A percentile compares a stretch with the other conserved stretches of the same genome.
These are phyloP conservation scores for Daldinia eschscholtzii DNA, from an alignment of 2,329 filamentous ascomycete species.

Conservation along the genomic window DNA sequence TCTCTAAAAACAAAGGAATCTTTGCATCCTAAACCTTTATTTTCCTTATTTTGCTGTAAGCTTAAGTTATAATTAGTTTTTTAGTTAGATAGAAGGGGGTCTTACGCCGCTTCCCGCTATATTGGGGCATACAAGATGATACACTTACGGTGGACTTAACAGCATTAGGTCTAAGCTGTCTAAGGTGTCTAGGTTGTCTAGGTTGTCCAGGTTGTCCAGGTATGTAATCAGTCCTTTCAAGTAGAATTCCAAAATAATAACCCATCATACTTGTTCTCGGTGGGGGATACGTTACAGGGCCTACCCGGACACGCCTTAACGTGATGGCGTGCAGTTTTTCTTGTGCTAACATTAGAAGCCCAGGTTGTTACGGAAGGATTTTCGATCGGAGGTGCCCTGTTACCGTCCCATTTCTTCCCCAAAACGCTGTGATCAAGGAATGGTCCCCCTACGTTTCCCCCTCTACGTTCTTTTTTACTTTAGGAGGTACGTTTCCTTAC, in stretches of 20 bases:
- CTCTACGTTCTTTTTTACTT: not conserved
- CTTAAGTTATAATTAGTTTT: conserved; percentile 39
- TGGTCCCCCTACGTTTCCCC: conserved; percentile 13
- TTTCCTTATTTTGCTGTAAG: conserved; percentile 9
- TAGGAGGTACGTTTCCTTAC: not conserved
- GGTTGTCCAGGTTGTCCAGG: no score
- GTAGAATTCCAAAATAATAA: conserved; percentile 10
- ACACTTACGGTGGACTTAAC: conserved; percentile 21
- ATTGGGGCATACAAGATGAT: conserved; percentile 20
- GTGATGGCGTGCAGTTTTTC: conserved; percentile 41
- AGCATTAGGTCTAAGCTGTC: not conserved
- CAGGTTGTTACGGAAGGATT: conserved; percentile 45
- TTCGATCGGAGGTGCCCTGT: conserved; percentile 30
- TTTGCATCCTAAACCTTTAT: conserved; percentile 19
- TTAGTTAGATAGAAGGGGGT: conserved; percentile 31
- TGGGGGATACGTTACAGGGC: conserved; percentile 41
- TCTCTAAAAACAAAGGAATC: conserved; percentile 14
- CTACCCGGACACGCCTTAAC: conserved; percentile 25
- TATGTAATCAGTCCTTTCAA: conserved; percentile 3
- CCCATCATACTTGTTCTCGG: conserved; percentile 26
- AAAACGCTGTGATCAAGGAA: conserved; percentile 30
- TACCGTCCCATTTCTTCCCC: conserved; percentile 20
- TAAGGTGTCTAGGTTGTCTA: no score
- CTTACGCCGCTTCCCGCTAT: conserved; percentile 28
- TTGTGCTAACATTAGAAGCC: conserved; percentile 50